Evolutionary conservation across 176 grass and related monocot species (phyloP).

Genomic region (bread wheat (Triticum aestivum)): DNA sequence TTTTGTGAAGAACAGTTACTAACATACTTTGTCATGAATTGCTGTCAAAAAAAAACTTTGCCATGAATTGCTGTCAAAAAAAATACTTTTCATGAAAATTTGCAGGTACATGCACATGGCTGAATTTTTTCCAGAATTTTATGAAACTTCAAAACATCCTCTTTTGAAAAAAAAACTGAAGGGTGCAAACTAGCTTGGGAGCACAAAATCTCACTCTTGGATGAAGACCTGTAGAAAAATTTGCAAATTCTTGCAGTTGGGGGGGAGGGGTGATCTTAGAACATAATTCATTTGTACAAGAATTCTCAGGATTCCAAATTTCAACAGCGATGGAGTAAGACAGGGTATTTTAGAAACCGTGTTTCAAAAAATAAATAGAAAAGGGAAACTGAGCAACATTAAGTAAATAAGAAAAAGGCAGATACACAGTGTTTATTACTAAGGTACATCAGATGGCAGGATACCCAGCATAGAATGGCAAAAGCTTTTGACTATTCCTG

Average conservation of each 20-base stretch:
- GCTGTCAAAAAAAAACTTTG: background rate
- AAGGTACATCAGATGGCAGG: slow-evolving; percentile 6
- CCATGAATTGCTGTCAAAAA: too few species aligned
- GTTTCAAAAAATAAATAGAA: too few species aligned
- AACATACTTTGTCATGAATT: background rate
- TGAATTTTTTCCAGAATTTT: background rate
- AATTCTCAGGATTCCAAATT: slow-evolving; percentile 9
- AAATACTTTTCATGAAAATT: background rate
- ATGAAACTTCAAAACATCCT: background rate
- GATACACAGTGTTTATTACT: background rate
- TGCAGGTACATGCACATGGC: background rate
- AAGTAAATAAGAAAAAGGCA: background rate
- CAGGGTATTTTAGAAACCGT: background rate
- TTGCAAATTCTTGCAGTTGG: background rate
- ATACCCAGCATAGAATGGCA: background rate
- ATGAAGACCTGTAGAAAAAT: background rate
- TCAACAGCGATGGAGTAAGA: background rate
- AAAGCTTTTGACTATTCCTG: background rate
- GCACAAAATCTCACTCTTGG: too few species aligned
- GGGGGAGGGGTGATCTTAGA: background rate
- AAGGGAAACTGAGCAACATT: background rate
- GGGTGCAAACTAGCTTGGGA: too few species aligned
- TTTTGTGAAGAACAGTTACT: background rate
- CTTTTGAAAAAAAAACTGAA: background rate
- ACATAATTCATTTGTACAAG: background rate